These are phyloP conservation scores for Cylindricascospora bacillispora DNA, from an alignment of 1,139 yeast genomes.

Conservation along the genomic window DNA sequence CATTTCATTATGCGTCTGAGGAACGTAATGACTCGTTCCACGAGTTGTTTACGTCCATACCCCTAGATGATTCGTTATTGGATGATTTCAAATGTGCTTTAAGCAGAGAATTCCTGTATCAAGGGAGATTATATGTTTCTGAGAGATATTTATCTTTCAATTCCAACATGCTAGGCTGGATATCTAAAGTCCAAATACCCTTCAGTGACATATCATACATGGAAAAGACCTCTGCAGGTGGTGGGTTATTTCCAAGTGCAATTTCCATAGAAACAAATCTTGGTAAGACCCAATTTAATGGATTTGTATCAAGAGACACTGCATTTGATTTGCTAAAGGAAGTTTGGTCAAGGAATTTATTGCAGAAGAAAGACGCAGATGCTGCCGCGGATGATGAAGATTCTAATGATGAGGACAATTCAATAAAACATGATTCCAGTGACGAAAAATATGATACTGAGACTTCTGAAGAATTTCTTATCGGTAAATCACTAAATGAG, in stretches of 20 bases:
- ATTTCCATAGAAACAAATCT: conserved; percentile 52
- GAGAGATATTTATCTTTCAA: conserved; percentile 77
- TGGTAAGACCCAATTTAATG: conserved; percentile 70
- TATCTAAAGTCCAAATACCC: conserved; percentile 63
- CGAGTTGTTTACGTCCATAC: conserved; percentile 54
- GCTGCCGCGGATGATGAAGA: conserved; percentile 6
- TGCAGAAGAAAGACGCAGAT: too few species aligned
- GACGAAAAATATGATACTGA: conserved; percentile 6
- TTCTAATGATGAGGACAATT: conserved; percentile 16
- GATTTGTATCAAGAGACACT: conserved; percentile 72
- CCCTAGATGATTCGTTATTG: conserved; percentile 56
- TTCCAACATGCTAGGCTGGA: conserved; percentile 90
- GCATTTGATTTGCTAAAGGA: conserved; percentile 58
- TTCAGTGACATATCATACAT: conserved; percentile 59
- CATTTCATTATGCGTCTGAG: conserved; percentile 46
- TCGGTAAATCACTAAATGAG: conserved; percentile 4
- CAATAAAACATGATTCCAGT: conserved; percentile 12
- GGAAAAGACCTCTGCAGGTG: conserved; percentile 80
- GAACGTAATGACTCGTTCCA: conserved; percentile 75
- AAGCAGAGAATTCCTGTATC: conserved; percentile 78
- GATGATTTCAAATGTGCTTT: conserved; percentile 91
- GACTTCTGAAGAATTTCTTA: too few species aligned
- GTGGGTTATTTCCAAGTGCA: conserved; percentile 89
- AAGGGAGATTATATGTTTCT: conserved; percentile 78
- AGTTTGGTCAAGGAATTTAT: conserved; percentile 34